Conservation (phyloP, 2,329 filamentous ascomycete species). For the Aspergillus unguis region DNA sequence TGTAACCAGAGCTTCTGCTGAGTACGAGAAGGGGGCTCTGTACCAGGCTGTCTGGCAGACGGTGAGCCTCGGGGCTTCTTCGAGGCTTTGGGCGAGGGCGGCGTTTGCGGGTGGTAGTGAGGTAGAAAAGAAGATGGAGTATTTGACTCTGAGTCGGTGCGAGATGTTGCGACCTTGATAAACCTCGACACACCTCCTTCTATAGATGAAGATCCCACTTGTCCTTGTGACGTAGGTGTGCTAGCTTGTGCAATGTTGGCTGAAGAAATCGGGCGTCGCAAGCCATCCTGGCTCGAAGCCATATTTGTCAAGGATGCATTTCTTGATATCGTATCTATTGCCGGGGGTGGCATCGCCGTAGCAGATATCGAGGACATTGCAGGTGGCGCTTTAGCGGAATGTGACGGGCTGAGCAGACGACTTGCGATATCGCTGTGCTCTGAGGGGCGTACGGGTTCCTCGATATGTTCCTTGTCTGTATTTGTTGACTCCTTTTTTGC, state of each 20-base stretch:
- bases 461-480: constrained; percentile 19
- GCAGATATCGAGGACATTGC: constrained; percentile 50
- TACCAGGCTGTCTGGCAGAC: constrained; percentile 32
- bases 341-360: constrained; percentile 37
- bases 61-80: constrained; percentile 33
- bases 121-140: constrained; percentile 48
- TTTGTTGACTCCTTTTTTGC: constrained; percentile 10
- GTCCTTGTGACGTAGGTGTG: constrained; percentile 30
- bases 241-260: constrained; percentile 26
- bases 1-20: constrained; percentile 50
- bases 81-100: constrained; percentile 37
- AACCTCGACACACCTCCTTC: constrained; percentile 48
- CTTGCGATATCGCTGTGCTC: constrained; percentile 39
- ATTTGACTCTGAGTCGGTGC: constrained; percentile 43
- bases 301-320: constrained; percentile 37
- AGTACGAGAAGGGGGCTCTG: constrained; percentile 44
- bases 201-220: constrained; percentile 47
- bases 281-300: constrained; percentile 30
- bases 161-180: constrained; percentile 35
- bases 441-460: constrained; percentile 17
- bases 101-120: constrained; percentile 47
- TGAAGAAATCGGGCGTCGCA: constrained; percentile 31
- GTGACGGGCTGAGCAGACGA: constrained; percentile 38
- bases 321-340: constrained; percentile 32
- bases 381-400: constrained; percentile 45